Conservation (phyloP, 1,284 basidiomycete species). For the Rhodofomes roseus region DNA sequence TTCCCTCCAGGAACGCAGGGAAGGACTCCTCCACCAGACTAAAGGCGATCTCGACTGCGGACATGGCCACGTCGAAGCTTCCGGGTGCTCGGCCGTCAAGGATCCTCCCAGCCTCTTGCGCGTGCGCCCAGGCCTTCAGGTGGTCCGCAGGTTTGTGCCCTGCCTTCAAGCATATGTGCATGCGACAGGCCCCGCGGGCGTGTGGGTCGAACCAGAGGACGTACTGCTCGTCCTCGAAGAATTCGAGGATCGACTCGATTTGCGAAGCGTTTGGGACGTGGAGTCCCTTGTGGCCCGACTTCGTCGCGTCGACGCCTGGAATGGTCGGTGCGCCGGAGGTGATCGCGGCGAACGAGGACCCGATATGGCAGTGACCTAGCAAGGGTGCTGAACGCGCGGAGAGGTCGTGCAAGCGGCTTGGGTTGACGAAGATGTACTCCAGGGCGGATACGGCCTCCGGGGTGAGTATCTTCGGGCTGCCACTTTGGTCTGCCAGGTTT, state of each 20-base stretch:
- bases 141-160: constrained; percentile 43
- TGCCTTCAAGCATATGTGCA: constrained; percentile 48
- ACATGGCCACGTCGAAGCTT: constrained; percentile 13
- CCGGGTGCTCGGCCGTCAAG: constrained; percentile 5
- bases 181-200: constrained; percentile 15
- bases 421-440: constrained; percentile 17
- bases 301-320: background rate
- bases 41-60: constrained; percentile 23
- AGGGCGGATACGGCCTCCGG: constrained; percentile 6
- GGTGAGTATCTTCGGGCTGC: constrained; percentile 1
- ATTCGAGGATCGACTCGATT: constrained; percentile 12
- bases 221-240: constrained; percentile 44
- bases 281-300: background rate
- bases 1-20: constrained; percentile 27
- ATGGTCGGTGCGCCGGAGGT: background rate
- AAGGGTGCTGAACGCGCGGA: background rate
- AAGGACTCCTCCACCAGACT: constrained; percentile 24
- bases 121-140: constrained; percentile 56
- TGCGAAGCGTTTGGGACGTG: constrained; percentile 6
- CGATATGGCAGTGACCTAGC: constrained; percentile 12
- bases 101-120: constrained; percentile 25
- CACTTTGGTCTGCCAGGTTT: background rate
- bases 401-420: constrained; percentile 6
- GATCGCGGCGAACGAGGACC: constrained; percentile 12
- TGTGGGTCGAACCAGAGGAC: constrained; percentile 42